phyloP scores from a whole-genome alignment of 805 yeast species.

The Candida krabiensis region DNA sequence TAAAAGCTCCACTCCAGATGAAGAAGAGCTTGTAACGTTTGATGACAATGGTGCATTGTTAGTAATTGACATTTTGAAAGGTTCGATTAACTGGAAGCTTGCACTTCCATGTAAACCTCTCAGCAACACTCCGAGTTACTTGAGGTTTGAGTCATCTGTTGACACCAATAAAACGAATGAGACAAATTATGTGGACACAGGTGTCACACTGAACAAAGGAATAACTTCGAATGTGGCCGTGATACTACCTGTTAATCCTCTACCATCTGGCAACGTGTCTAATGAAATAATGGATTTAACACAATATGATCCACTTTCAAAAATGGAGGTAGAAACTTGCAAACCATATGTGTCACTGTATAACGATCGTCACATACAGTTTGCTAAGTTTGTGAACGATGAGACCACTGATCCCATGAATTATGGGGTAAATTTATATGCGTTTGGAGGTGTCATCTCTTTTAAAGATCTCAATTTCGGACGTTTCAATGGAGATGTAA shows the following conservation, averaged over 20 bases:
- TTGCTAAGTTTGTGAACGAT: constrained; percentile 16
- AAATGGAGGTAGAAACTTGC: constrained; percentile 59
- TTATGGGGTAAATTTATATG: constrained; percentile 9
- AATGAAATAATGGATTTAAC: constrained; percentile 19
- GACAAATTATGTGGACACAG: not conserved
- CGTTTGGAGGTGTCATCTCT: constrained; percentile 14
- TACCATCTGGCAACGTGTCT: not conserved
- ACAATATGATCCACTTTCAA: constrained; percentile 39
- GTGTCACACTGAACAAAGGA: not conserved
- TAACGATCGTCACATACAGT: constrained; percentile 25
- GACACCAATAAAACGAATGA: not conserved
- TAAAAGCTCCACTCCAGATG: not conserved
- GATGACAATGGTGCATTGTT: constrained; percentile 24
- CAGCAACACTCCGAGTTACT: not conserved
- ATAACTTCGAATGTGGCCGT: not conserved
- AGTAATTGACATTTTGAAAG: constrained; percentile 16
- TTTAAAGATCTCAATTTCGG: constrained; percentile 19
- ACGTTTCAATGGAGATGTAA: constrained; percentile 17
- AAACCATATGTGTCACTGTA: constrained; percentile 30
- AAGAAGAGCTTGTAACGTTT: constrained; percentile 24
- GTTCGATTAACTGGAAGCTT: constrained; percentile 23
- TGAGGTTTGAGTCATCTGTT: not conserved
- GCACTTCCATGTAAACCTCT: constrained; percentile 6
- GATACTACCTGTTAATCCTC: not conserved
- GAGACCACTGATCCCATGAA: not conserved